Conservation (phyloP, 2,329 filamentous ascomycete species). For the Teratosphaeria viscida region DNA sequence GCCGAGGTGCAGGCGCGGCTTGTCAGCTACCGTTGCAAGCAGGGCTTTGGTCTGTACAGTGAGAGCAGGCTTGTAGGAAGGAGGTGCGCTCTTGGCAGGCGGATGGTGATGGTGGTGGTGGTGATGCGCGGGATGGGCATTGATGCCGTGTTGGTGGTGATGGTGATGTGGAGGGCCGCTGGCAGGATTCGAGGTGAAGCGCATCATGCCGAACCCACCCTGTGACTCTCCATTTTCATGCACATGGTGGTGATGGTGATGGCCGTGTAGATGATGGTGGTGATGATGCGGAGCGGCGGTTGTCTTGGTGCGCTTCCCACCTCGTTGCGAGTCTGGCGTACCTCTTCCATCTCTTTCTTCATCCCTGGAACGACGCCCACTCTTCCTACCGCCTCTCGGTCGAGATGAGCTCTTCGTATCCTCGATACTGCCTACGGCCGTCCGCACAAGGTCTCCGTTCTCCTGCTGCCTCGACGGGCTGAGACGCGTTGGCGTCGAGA, state of each 20-base stretch:
- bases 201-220: constrained; percentile 22
- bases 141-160: constrained; percentile 30
- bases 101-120: constrained; percentile 25
- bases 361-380: constrained; percentile 61
- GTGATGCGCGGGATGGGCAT: constrained; percentile 26
- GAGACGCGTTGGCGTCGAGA: constrained; percentile 41
- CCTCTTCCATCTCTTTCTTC: constrained; percentile 46
- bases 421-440: constrained; percentile 23
- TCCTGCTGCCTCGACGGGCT: constrained; percentile 22
- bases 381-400: constrained; percentile 39
- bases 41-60: constrained; percentile 60
- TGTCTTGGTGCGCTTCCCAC: constrained; percentile 51
- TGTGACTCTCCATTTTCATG: constrained; percentile 18
- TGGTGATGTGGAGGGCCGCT: constrained; percentile 16
- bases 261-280: constrained; percentile 38
- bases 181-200: constrained; percentile 21
- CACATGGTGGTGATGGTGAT: constrained; percentile 26
- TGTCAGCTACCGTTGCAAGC: constrained; percentile 58
- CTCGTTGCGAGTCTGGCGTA: constrained; percentile 41
- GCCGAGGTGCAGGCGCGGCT: constrained; percentile 70
- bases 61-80: constrained; percentile 46
- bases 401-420: constrained; percentile 31
- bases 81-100: constrained; percentile 16
- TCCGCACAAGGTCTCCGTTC: constrained; percentile 16
- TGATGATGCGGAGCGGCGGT: constrained; percentile 50